Conservation (phyloP, 1,284 basidiomycete genomes). For the Ustanciosporium gigantosporum region DNA sequence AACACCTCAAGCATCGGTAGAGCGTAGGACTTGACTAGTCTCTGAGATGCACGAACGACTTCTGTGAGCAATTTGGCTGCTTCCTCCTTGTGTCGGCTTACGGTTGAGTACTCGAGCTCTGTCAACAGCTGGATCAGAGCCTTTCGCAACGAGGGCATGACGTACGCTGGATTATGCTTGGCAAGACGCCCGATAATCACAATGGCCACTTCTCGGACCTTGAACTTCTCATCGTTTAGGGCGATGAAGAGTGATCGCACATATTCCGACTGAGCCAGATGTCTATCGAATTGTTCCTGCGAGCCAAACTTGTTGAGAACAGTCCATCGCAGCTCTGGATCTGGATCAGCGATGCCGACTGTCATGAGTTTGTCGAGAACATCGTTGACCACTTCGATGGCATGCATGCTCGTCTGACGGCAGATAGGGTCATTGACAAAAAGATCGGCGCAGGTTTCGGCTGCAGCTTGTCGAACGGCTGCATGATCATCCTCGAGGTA, state of each 20-base stretch:
- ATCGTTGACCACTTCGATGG: constrained; percentile 96
- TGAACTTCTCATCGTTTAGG: constrained; percentile 94
- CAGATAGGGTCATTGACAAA: constrained; percentile 93
- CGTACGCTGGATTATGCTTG: constrained; percentile 95
- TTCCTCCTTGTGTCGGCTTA: constrained; percentile 75
- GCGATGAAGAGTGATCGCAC: constrained; percentile 96
- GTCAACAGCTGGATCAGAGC: constrained; percentile 94
- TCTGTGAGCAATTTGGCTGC: constrained; percentile 57
- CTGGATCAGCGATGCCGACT: constrained; percentile 93
- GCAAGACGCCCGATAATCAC: constrained; percentile 89
- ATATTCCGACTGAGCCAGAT: constrained; percentile 97
- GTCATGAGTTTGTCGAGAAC: constrained; percentile 95
- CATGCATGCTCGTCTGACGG: constrained; percentile 92
- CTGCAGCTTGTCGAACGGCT: constrained; percentile 87
- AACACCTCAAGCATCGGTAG: constrained; percentile 93
- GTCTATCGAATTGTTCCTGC: constrained; percentile 92
- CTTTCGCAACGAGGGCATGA: constrained; percentile 96
- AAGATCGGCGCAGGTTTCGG: constrained; percentile 85
- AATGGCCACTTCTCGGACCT: constrained; percentile 88
- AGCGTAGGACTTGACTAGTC: constrained; percentile 94
- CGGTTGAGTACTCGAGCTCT: constrained; percentile 93
- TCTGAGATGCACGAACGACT: constrained; percentile 72
- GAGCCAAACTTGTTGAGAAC: constrained; percentile 87
- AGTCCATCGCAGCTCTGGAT: constrained; percentile 51
- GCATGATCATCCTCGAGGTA: constrained; percentile 91